phyloP scores from a whole-genome alignment of 345 rosid genomes.

The Populus euphratica region DNA sequence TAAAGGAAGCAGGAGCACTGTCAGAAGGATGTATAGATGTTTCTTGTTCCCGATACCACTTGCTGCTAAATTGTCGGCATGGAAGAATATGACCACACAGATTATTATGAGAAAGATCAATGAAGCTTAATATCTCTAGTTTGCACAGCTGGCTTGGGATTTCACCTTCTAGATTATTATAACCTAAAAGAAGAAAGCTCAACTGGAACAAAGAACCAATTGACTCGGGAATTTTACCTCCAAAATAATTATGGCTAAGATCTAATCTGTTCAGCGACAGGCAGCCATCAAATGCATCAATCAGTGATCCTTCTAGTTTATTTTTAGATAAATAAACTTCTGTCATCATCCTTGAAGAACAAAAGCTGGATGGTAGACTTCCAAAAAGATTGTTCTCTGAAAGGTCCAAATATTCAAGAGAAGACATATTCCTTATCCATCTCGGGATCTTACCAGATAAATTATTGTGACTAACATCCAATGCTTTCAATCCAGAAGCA shows the following conservation, averaged over 20 bases:
- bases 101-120: not conserved
- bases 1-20: too few relatives aligned
- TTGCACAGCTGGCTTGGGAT: not conserved
- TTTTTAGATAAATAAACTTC: slow-evolving; percentile 8
- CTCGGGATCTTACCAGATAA: not conserved
- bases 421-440: not conserved
- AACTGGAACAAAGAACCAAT: too few relatives aligned
- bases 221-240: too few relatives aligned
- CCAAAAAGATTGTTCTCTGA: slow-evolving; percentile 5
- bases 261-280: too few relatives aligned
- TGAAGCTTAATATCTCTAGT: not conserved
- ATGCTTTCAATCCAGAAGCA: accelerated
- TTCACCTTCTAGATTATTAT: not conserved
- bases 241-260: too few relatives aligned
- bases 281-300: not conserved
- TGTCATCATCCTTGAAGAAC: too few relatives aligned
- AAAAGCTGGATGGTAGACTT: not conserved
- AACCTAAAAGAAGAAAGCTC: too few relatives aligned
- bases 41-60: too few relatives aligned
- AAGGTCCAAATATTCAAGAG: not conserved
- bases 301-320: slow-evolving; percentile 1
- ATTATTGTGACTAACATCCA: not conserved
- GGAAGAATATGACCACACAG: not conserved
- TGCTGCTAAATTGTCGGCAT: not conserved
- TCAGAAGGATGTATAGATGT: too few relatives aligned